Base-by-base conservation (phyloP, 169 alveolate genomes). In the Fabrea salina region DNA sequence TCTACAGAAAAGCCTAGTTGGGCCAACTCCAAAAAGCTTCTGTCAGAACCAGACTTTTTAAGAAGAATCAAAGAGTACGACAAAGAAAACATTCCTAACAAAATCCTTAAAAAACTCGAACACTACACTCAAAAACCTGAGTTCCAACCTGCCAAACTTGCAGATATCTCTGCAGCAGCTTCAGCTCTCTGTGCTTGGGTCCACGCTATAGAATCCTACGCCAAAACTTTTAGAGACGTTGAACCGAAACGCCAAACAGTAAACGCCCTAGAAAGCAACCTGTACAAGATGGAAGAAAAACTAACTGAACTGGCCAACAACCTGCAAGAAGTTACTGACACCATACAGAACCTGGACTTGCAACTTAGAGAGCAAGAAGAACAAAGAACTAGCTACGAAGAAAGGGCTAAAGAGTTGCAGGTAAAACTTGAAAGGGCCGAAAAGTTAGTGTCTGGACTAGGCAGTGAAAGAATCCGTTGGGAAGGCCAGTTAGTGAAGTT, bases 171-270 rank as follows among this genome's bases (percentile, higher is more conserved):
- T 47, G 84, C 87, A 74, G 98, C 99, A n/a, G 97, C 98, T 27
- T 98, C 97, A 30, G 97, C 98, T 30, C 72, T 97, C 67, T 97
- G 99, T 86, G 83, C 91, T 85, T 97, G 99, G 99, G 98, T 95
- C 43, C 96, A 96, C 64, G 98, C 99, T 53, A 88, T 97, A 87
- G 97, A 97, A 91, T 95, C 95, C 86, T 96, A 97, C 79, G 98
- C 98, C 59, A 98, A 96, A 83, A 97, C 97, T 53, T 95, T 94
- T 68, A 88, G 97, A 16, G 98, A 95, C 85, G 98, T 98, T 32
- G 99, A 97, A 77, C 99, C 99, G n/a, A 96, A 98, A 89, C 94
- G 98, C 79, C 89, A 93, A 54, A 97, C 97, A 0, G 98, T 93
- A 22, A 96, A 96, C 78, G 93, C 95, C 67, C 83, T 93, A 43